phyloP scores from a whole-genome alignment of 2,329 filamentous ascomycete genomes.

The Epichloe scottii region DNA sequence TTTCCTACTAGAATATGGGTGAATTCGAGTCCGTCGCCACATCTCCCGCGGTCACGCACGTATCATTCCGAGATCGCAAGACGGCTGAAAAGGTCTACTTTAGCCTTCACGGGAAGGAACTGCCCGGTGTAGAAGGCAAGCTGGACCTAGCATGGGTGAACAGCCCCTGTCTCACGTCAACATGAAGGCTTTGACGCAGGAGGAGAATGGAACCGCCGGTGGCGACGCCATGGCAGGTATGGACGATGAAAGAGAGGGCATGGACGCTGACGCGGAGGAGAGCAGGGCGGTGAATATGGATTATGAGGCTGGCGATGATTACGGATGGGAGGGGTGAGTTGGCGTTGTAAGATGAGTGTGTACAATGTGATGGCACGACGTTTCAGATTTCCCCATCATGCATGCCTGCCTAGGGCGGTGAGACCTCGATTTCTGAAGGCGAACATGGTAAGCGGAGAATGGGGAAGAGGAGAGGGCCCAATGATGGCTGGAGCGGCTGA shows the following conservation, averaged over 20 bases:
- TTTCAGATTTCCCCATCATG: too few species aligned
- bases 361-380: too few species aligned
- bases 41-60: conserved; percentile 33
- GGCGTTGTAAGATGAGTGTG: not conserved
- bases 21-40: conserved; percentile 48
- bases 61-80: conserved; percentile 54
- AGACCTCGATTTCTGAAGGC: too few species aligned
- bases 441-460: too few species aligned
- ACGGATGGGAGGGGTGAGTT: conserved; percentile 24
- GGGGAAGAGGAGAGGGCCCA: too few species aligned
- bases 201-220: not conserved
- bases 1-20: conserved; percentile 39
- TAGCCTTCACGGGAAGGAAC: conserved; percentile 39
- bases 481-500: too few species aligned
- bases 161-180: conserved; percentile 13
- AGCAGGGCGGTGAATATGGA: conserved; percentile 31
- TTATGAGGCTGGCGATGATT: conserved; percentile 36
- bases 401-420: too few species aligned
- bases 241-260: conserved; percentile 13
- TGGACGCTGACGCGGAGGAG: conserved; percentile 9
- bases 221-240: conserved; percentile 16
- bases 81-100: conserved; percentile 60
- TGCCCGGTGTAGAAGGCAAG: conserved; percentile 49
- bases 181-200: conserved; percentile 2
- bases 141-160: conserved; percentile 54